These are phyloP conservation scores for Tulasnella sp. DNA, from an alignment of 768 basidiomycete genomes.

Conservation along the genomic window DNA sequence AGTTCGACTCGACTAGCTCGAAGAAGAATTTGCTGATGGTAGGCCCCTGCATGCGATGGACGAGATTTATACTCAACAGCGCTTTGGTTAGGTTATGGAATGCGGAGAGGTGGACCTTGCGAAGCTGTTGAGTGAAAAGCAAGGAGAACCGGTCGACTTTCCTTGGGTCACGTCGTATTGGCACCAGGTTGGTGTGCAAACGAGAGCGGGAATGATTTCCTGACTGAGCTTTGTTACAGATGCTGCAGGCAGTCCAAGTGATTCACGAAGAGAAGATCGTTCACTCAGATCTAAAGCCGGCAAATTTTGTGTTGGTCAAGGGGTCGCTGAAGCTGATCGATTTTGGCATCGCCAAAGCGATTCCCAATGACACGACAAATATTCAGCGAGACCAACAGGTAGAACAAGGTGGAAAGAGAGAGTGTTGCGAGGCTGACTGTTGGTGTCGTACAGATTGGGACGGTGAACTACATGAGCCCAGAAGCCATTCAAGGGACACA, in stretches of 20 bases:
- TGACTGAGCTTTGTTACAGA: slow-evolving; percentile 37
- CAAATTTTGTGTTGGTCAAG: slow-evolving; percentile 93
- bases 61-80: not conserved
- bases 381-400: slow-evolving; percentile 95
- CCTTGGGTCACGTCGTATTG: slow-evolving; percentile 93
- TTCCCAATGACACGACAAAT: slow-evolving; percentile 97
- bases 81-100: slow-evolving; percentile 60
- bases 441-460: slow-evolving; percentile 57
- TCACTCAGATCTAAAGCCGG: slow-evolving; percentile 95
- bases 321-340: slow-evolving; percentile 96
- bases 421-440: not conserved
- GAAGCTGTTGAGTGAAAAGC: slow-evolving; percentile 67
- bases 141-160: slow-evolving; percentile 76
- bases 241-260: slow-evolving; percentile 96
- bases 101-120: slow-evolving; percentile 91
- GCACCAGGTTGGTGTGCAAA: slow-evolving; percentile 61
- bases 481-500: slow-evolving; percentile 66
- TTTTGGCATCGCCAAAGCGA: slow-evolving; percentile 98
- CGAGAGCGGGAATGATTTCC: not conserved
- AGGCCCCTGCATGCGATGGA: not conserved
- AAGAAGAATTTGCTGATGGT: slow-evolving; percentile 64
- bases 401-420: slow-evolving; percentile 14
- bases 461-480: slow-evolving; percentile 98
- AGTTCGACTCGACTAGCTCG: slow-evolving; percentile 75
- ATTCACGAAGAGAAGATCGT: slow-evolving; percentile 98